Evolutionary conservation across 2,329 filamentous ascomycete genomes (phyloP), one percentile per base, ranked within the genome.

Genomic region (Claviceps capensis): DNA sequence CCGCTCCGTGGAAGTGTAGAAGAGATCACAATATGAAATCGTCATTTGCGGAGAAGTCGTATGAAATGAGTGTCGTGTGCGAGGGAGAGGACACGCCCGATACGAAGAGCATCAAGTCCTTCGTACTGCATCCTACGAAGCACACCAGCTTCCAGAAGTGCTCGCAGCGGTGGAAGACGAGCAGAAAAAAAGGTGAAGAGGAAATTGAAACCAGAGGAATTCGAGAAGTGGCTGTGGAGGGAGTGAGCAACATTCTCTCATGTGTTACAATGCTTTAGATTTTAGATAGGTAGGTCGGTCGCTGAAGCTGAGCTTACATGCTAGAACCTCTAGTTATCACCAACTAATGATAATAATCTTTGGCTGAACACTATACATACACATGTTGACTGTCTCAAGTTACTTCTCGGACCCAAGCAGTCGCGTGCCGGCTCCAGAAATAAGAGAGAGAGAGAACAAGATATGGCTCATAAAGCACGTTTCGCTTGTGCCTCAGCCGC

Each of bases 401-500:
- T 30, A 30, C 26, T 30, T 30, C 9, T 30, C 26, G 0, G 26
- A 9, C 7, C 7, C 9, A 30, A 30, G 8, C 26, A 7, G 26
- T 30, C 26, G 7, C 7, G 7, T 30, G 26, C 8, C 26, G 26
- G 8, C 26, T 8, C 26, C 26, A 1, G 23, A 7, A 26, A 26
- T 26, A 26, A 22, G 19, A 22, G 19, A 26, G 23, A 26, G 23
- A 26, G 23, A 19, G 17, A n/a, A n/a, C 8, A 26, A 26, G 23
- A 26, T 26, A 26, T 26, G 23, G 23, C 23, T 51, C 40, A 51
- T 23, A 22, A 51, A 40, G n/a, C 17, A 40, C 6, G 22, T 22
- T 47, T 51, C 43, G 34, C 49, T n/a, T 51, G 22, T 41, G 17
- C 43, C 49, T 42, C 49, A 51, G 36, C 42, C 49, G 43, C 43